Conservation (phyloP, 1,284 basidiomycete species). For the Marasmius tenuissimus region DNA sequence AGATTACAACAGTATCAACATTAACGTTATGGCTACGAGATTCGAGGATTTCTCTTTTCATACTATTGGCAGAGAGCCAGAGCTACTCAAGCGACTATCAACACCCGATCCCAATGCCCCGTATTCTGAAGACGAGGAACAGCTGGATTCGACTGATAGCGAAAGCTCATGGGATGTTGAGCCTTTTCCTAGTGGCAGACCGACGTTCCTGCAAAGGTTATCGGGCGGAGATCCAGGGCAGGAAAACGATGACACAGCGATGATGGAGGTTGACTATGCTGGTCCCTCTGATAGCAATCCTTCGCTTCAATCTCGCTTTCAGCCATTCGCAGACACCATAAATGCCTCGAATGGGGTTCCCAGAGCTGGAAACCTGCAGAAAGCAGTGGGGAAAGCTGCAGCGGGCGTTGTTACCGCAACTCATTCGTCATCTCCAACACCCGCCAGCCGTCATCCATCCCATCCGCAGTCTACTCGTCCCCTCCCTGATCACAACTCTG, state of each 20-base stretch:
- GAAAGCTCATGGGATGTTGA: too few species aligned
- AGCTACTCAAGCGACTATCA: conserved; percentile 46
- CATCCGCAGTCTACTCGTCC: neutral
- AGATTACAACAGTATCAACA: too few species aligned
- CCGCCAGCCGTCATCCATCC: neutral
- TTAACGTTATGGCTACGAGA: too few species aligned
- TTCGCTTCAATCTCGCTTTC: neutral
- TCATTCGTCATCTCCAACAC: neutral
- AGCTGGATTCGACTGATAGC: neutral
- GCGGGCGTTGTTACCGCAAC: neutral
- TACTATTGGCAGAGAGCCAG: conserved; percentile 46
- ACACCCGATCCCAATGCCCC: conserved; percentile 23
- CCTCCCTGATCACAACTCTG: neutral
- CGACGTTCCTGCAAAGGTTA: neutral
- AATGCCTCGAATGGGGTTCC: neutral
- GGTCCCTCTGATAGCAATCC: too few species aligned
- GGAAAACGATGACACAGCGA: too few species aligned
- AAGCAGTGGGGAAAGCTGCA: neutral
- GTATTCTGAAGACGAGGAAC: neutral
- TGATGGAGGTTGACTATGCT: too few species aligned
- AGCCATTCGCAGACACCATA: neutral
- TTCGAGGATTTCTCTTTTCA: conserved; percentile 41
- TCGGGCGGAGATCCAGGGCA: neutral
- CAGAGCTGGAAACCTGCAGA: neutral
- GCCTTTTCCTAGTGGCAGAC: neutral